Evolutionary conservation across 768 basidiomycete species (phyloP), one percentile per base, ranked within the genome.

Genomic region (Coprinopsis cinerea): DNA sequence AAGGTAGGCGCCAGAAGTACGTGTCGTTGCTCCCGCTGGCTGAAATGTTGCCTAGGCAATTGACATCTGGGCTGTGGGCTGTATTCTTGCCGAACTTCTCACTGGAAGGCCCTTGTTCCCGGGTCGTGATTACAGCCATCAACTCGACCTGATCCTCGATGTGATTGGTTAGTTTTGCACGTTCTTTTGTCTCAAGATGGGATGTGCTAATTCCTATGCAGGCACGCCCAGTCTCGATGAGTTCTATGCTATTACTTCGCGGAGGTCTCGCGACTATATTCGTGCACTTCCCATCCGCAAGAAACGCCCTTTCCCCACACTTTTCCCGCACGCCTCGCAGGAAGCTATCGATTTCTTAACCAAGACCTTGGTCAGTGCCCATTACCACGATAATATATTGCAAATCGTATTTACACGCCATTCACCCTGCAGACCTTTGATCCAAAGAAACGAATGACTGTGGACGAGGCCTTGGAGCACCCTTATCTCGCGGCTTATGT

Each of bases 201-300:
- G 32, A 45, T 25, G 18, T 52, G 20, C 27, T 61, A 39, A 60
- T 47, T 40, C n/a, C n/a, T 17, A 24, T 44, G 41, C 52, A 79
- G 79, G 83, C 40, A 95, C 91, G 1, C 91, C 92, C 1, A 86
- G 84, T 30, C 73, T 93, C 41, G 92, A 93, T 53, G 92, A 94
- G 61, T 93, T 92, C 64, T 88, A 92, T 67, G 82, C 87, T 30
- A 93, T 94, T 65, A 91, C 88, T 1, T 88, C 86, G 3, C 76
- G 82, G 42, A 75, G 90, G 43, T 92, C 88, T 47, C 79, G 88
- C 49, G 89, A 94, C 59, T 93, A 94, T 67, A 83, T 95, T 59
- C 83, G 90, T 39, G 82, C 86, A 4, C 72, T 94, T 51, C 90
- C 89, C 39, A 90, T 93, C 60, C 79, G 85, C 56, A 91, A 86